phyloP scores from a whole-genome alignment of 2,329 filamentous ascomycete genomes.

The Alternaria alternata region DNA sequence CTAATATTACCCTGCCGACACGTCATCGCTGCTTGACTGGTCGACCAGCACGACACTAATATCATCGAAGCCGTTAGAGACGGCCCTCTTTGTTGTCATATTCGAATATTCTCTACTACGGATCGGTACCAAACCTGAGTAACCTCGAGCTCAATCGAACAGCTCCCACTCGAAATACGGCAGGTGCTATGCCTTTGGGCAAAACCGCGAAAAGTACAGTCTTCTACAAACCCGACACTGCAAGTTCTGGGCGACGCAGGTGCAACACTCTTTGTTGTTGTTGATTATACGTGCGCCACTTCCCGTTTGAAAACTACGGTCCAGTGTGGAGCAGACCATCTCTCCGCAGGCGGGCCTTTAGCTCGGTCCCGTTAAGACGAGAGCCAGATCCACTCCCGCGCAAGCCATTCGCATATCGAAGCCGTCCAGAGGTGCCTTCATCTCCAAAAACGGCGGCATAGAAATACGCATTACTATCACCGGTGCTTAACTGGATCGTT shows the following conservation, averaged over 20 bases:
- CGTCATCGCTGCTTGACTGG: slow-evolving; percentile 21
- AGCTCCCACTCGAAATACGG: not conserved
- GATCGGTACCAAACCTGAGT: slow-evolving; percentile 22
- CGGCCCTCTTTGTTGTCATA: slow-evolving; percentile 25
- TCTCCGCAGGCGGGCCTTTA: slow-evolving; percentile 13
- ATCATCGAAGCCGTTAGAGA: slow-evolving; percentile 16
- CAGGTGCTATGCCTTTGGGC: slow-evolving; percentile 11
- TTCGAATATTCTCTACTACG: slow-evolving; percentile 24
- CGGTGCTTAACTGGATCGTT: not conserved
- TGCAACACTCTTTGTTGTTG: not conserved
- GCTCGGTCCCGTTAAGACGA: slow-evolving; percentile 13
- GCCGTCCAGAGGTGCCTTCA: not conserved
- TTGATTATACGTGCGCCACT: slow-evolving; percentile 17
- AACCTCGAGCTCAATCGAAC: not conserved
- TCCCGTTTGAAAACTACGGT: slow-evolving; percentile 18
- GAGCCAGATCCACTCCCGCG: slow-evolving; percentile 8
- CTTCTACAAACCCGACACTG: slow-evolving; percentile 2
- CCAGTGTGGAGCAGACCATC: slow-evolving; percentile 16
- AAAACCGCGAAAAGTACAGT: slow-evolving; percentile 11
- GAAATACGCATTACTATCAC: not conserved
- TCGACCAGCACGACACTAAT: slow-evolving; percentile 23
- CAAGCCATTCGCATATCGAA: slow-evolving; percentile 7
- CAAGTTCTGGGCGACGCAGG: not conserved
- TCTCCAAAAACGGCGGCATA: not conserved
- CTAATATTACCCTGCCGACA: slow-evolving; percentile 8